Evolutionary conservation across 257 asterid genomes (phyloP), one percentile per base, ranked within the genome.

Genomic region (Nicotiana sylvestris): DNA sequence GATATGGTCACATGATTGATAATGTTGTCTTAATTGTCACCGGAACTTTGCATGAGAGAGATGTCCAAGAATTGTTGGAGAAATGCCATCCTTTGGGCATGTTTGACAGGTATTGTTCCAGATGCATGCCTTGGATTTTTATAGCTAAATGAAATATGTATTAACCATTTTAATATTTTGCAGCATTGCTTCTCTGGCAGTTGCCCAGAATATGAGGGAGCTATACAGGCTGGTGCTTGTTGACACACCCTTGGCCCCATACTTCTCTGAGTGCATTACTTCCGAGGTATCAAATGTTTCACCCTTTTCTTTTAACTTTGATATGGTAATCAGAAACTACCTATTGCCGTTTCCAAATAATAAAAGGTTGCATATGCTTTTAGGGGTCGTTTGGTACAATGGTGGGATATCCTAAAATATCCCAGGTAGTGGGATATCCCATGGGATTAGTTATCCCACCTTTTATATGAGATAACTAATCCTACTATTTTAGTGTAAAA

Each of bases 141-240:
- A 76, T 11, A 51, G 46, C 43, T 51, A 2, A 49, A 49, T 51
- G 80, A 27, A 76, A 49, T 58, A 51, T 51, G 64, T 51, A 51
- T 51, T 76, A 4, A 76, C 80, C 29, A 7, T 51, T 51, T 25
- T 27, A 27, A 51, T 27, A 49, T 82, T 86, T 49, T 78, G 84
- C 89, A 95, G 98, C 88, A 95, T 95, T 88, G 97, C 98, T 65
- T 89, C 97, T 16, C 85, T 95, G 82, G 98, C 98, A 3, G 98
- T 95, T 79, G 97, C 98, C 77, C 98, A 95, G 87, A 95, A 95
- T 81, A 95, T 95, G 98, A 91, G 97, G 88, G 98, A 95, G 87
- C 94, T 95, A 29, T 95, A 95, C 88, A 92, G 98, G 77, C 91
- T 95, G 72, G 98, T 95, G 85, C 98, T 95, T 85, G 97, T 95